Evolutionary conservation across 2,329 filamentous ascomycete genomes (phyloP).

Genomic region (Fusarium begoniae): DNA sequence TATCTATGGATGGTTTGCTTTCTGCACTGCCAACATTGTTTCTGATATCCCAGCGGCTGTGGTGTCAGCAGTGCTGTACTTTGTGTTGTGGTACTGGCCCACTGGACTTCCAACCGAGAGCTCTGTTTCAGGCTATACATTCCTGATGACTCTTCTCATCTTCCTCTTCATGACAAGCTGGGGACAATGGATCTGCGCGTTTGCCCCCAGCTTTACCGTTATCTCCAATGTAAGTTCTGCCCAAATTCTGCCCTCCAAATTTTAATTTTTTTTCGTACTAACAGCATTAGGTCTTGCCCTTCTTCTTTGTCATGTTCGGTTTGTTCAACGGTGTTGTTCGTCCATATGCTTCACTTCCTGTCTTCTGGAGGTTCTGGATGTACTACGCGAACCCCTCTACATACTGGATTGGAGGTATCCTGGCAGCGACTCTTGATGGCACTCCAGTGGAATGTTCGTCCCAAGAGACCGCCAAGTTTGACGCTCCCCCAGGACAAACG

Average conservation of each 20-base stretch:
- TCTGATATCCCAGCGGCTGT: slow-evolving; percentile 78
- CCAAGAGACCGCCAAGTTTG: slow-evolving; percentile 55
- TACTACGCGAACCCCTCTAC: slow-evolving; percentile 37
- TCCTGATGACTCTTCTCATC: slow-evolving; percentile 81
- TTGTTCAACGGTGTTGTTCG: slow-evolving; percentile 82
- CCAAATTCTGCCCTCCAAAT: background rate
- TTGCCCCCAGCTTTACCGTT: slow-evolving; percentile 80
- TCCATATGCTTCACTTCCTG: slow-evolving; percentile 70
- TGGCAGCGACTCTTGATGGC: slow-evolving; percentile 31
- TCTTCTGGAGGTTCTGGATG: slow-evolving; percentile 64
- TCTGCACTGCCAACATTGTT: slow-evolving; percentile 77
- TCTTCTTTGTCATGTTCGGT: slow-evolving; percentile 82
- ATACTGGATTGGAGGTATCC: slow-evolving; percentile 35
- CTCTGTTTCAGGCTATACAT: slow-evolving; percentile 76
- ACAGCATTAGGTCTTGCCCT: slow-evolving; percentile 66
- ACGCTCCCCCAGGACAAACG: slow-evolving; percentile 70
- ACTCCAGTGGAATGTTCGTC: slow-evolving; percentile 53
- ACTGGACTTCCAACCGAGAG: slow-evolving; percentile 74
- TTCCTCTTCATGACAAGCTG: slow-evolving; percentile 78
- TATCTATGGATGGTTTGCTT: slow-evolving; percentile 82
- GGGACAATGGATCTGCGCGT: slow-evolving; percentile 88
- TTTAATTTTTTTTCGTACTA: slow-evolving; percentile 37
- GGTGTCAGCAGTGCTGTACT: slow-evolving; percentile 73
- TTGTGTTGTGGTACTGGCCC: slow-evolving; percentile 79
- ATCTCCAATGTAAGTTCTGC: slow-evolving; percentile 68